phyloP scores from a whole-genome alignment of 352 stramenopile genomes.

The Blastocystis sp. region DNA sequence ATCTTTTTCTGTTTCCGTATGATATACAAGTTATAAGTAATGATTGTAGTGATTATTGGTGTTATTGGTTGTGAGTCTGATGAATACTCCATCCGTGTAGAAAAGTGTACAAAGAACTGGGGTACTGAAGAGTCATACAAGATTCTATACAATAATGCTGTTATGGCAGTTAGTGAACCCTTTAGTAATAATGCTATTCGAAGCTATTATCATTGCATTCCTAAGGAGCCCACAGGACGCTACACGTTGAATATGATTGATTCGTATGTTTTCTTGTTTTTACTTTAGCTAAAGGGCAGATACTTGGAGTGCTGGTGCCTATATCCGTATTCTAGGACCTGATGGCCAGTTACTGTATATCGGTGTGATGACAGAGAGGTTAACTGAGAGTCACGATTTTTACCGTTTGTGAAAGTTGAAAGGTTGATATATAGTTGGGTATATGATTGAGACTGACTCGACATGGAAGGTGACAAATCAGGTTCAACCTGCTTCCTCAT shows the following conservation, averaged over 20 bases:
- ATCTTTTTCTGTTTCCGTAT: neutral
- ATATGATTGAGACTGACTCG: neutral
- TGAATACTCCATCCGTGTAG: conserved; percentile 44
- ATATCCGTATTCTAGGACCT: conserved; percentile 54
- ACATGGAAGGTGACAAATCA: neutral
- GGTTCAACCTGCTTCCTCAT: neutral
- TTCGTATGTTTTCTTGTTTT: neutral
- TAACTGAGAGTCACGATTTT: conserved; percentile 10
- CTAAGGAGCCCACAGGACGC: neutral
- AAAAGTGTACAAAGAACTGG: conserved; percentile 21
- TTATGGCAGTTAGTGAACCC: conserved; percentile 13
- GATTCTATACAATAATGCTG: conserved; percentile 45
- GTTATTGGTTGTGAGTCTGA: neutral
- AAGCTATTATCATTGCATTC: conserved; percentile 53
- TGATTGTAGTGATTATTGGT: neutral
- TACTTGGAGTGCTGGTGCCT: conserved; percentile 22
- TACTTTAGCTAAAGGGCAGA: neutral
- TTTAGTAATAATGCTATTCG: conserved; percentile 61
- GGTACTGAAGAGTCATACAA: conserved; percentile 42
- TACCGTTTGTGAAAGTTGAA: neutral
- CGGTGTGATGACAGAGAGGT: conserved; percentile 5
- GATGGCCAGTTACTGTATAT: conserved; percentile 25
- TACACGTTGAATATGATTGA: conserved; percentile 49
- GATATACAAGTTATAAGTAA: neutral
- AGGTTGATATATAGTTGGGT: conserved; percentile 21